phyloP scores from a whole-genome alignment of 192 early-diverging fungal genomes.

The Fimicolochytrium jonesii region DNA sequence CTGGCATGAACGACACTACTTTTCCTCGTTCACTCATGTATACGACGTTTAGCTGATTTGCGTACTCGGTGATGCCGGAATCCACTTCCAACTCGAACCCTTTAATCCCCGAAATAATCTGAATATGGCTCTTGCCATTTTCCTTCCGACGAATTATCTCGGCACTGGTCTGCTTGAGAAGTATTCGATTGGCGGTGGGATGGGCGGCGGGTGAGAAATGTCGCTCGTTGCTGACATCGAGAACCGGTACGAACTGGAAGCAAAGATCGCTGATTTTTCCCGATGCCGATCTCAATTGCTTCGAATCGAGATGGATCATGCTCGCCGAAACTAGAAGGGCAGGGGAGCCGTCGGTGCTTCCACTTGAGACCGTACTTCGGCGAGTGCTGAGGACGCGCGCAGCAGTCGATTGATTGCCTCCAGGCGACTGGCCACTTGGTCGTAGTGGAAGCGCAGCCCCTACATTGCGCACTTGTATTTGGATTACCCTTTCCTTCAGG shows the following conservation, averaged over 20 bases:
- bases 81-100: slow-evolving; percentile 75
- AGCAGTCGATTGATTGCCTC: not conserved
- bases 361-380: slow-evolving; percentile 2
- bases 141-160: slow-evolving; percentile 35
- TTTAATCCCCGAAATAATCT: slow-evolving; percentile 53
- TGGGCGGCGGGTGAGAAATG: slow-evolving; percentile 21
- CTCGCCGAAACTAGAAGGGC: slow-evolving; percentile 63
- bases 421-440: not conserved
- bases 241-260: slow-evolving; percentile 63
- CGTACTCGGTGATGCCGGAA: slow-evolving; percentile 58
- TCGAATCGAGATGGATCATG: slow-evolving; percentile 55
- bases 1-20: slow-evolving; percentile 30
- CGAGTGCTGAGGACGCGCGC: not conserved
- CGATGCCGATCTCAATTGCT: slow-evolving; percentile 50
- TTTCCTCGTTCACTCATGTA: slow-evolving; percentile 56
- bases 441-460: slow-evolving; percentile 60
- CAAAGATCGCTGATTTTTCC: slow-evolving; percentile 54
- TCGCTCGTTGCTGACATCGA: slow-evolving; percentile 27
- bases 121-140: slow-evolving; percentile 27
- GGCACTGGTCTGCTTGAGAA: slow-evolving; percentile 27
- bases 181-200: slow-evolving; percentile 31
- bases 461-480: slow-evolving; percentile 50
- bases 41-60: slow-evolving; percentile 59
- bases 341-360: slow-evolving; percentile 13
- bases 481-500: slow-evolving; percentile 49